Percentiles rank a stretch among this genome's conserved stretches.
Conservation (phyloP, 495 filamentous ascomycete genomes). For the Talaromyces proteolyticus region DNA sequence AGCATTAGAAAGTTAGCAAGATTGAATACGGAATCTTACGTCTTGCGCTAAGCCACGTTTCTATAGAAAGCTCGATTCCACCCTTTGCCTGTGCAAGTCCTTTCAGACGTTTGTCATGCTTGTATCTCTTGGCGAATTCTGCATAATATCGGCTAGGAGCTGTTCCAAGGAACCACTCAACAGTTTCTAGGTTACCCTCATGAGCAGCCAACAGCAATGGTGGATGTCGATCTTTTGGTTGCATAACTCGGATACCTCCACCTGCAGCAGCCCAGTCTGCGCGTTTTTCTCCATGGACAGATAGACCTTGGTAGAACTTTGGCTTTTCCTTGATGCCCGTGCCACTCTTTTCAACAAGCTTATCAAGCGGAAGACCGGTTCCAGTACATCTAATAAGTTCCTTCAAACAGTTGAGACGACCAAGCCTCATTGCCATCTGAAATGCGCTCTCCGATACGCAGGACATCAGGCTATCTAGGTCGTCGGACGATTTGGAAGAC, state of each 20-base stretch:
- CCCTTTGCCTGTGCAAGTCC: slow-evolving; percentile 45
- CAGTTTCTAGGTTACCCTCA: slow-evolving; percentile 49
- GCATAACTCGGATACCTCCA: slow-evolving; percentile 23
- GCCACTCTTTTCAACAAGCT: slow-evolving; percentile 53
- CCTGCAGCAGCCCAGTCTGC: slow-evolving; percentile 55
- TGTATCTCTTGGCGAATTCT: slow-evolving; percentile 54
- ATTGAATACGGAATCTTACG: slow-evolving; percentile 24
- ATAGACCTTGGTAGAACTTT: slow-evolving; percentile 64
- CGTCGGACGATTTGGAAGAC: slow-evolving; percentile 10
- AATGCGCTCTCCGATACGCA: slow-evolving; percentile 16
- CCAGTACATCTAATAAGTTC: slow-evolving; percentile 49
- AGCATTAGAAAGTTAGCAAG: too few relatives aligned
- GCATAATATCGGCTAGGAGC: slow-evolving; percentile 54
- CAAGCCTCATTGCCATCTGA: slow-evolving; percentile 34
- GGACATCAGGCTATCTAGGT: slow-evolving; percentile 15
- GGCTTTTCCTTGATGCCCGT: slow-evolving; percentile 50
- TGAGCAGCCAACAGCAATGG: slow-evolving; percentile 56
- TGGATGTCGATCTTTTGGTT: slow-evolving; percentile 24
- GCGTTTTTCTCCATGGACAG: slow-evolving; percentile 66
- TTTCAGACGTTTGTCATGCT: slow-evolving; percentile 48
- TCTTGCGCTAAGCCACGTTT: slow-evolving; percentile 52
- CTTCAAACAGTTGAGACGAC: slow-evolving; percentile 36
- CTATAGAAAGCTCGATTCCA: slow-evolving; percentile 54
- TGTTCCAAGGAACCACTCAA: slow-evolving; percentile 67
- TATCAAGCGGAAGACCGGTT: slow-evolving; percentile 58